phyloP scores from a whole-genome alignment of 129 eudicot genomes.

The Flaveria linearis region DNA sequence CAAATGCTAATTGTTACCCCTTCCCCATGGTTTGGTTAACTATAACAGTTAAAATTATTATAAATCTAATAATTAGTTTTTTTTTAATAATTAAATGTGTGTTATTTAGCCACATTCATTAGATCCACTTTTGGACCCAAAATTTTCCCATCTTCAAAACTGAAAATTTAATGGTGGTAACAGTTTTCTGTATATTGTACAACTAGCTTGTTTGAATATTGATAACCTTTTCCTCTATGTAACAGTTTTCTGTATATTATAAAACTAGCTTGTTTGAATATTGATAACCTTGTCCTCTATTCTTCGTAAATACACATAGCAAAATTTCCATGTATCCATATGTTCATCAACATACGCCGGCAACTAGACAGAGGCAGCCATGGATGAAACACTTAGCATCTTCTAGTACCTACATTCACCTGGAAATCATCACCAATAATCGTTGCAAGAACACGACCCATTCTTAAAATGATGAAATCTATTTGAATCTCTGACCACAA shows the following conservation, averaged over 20 bases:
- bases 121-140: neutral
- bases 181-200: neutral
- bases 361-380: neutral
- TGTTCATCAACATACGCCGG: neutral
- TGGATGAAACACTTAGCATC: neutral
- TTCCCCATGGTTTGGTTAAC: too few relatives aligned
- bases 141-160: neutral
- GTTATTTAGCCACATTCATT: neutral
- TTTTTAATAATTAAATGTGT: neutral
- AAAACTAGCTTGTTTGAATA: neutral
- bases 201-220: neutral
- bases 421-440: conserved; percentile 58
- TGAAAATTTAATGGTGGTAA: neutral
- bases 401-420: neutral
- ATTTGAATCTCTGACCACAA: conserved; percentile 69
- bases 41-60: too few relatives aligned
- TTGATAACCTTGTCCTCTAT: conserved; percentile 1
- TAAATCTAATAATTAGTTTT: neutral
- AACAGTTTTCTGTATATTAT: conserved; percentile 1
- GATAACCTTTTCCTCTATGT: conserved; percentile 1
- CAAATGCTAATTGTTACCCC: neutral
- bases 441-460: conserved; percentile 70
- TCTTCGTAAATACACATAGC: conserved; percentile 17
- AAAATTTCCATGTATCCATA: conserved; percentile 19
- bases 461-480: conserved; percentile 68